These are phyloP conservation scores for Ceratocystis lukuohia DNA, from an alignment of 2,329 filamentous ascomycete species.

Conservation along the genomic window DNA sequence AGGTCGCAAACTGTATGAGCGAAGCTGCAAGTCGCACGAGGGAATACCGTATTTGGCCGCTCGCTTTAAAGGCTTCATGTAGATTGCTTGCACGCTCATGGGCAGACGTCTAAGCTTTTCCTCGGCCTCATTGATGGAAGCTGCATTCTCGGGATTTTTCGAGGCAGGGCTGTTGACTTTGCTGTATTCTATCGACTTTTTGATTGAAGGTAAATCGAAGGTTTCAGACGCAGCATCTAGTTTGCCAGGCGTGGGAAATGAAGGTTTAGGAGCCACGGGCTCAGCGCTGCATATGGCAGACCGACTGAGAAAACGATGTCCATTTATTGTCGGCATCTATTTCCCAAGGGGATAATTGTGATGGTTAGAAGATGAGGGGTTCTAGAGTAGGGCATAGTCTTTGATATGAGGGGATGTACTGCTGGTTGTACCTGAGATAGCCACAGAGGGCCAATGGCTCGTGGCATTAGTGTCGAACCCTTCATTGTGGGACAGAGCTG, in stretches of 20 bases:
- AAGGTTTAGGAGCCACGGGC: constrained; percentile 2
- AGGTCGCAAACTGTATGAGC: constrained; percentile 79
- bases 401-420: not conserved
- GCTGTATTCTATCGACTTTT: constrained; percentile 16
- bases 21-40: constrained; percentile 79
- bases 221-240: not conserved
- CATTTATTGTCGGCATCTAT: not conserved
- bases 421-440: not conserved
- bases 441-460: constrained; percentile 11
- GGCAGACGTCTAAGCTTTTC: constrained; percentile 16
- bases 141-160: constrained; percentile 16
- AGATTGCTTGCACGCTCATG: constrained; percentile 60
- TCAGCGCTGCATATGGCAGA: not conserved
- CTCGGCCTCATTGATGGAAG: constrained; percentile 11
- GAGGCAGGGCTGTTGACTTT: constrained; percentile 18
- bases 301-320: not conserved
- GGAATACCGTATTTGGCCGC: constrained; percentile 63
- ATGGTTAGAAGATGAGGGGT: not conserved
- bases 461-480: constrained; percentile 1
- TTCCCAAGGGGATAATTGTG: not conserved
- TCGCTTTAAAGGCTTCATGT: constrained; percentile 70
- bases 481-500: constrained; percentile 4
- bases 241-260: not conserved
- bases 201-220: not conserved
- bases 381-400: not conserved